phyloP scores from a whole-genome alignment of 129 eudicot genomes.

The Flaveria robusta region DNA sequence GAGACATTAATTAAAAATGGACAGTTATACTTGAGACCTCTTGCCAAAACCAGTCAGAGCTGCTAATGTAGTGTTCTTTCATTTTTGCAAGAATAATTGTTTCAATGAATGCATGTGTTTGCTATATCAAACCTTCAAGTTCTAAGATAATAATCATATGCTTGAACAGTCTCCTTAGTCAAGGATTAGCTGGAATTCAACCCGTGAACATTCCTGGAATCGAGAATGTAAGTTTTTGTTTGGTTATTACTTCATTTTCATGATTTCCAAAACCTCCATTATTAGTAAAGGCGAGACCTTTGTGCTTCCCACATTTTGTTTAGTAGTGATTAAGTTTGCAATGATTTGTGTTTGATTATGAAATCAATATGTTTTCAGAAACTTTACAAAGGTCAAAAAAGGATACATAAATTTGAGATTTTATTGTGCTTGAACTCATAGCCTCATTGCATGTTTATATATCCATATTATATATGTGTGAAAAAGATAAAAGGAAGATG shows the following conservation, averaged over 20 bases:
- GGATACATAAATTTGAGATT: too few relatives aligned
- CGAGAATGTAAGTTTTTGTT: conserved; percentile 71
- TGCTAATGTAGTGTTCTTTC: background rate
- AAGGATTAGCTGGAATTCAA: conserved; percentile 96
- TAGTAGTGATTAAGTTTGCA: too few relatives aligned
- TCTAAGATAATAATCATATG: conserved; percentile 16
- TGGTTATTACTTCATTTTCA: background rate
- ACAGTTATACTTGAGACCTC: background rate
- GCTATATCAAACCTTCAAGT: background rate
- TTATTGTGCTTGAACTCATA: too few relatives aligned
- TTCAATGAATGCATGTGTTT: background rate
- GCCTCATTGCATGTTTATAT: too few relatives aligned
- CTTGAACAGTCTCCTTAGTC: conserved; percentile 74
- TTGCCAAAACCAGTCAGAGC: background rate
- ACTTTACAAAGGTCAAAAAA: too few relatives aligned
- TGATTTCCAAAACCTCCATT: background rate
- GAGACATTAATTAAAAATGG: background rate
- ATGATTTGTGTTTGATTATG: too few relatives aligned
- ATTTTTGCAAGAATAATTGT: background rate
- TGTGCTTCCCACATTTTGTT: background rate
- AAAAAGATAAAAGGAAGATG: background rate
- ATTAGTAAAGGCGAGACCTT: background rate
- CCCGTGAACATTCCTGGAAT: conserved; percentile 83
- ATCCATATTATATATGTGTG: too few relatives aligned
- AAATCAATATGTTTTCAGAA: too few relatives aligned